These are phyloP conservation scores for Fusarium acutatum DNA, from an alignment of 2,329 filamentous ascomycete genomes.

Conservation along the genomic window DNA sequence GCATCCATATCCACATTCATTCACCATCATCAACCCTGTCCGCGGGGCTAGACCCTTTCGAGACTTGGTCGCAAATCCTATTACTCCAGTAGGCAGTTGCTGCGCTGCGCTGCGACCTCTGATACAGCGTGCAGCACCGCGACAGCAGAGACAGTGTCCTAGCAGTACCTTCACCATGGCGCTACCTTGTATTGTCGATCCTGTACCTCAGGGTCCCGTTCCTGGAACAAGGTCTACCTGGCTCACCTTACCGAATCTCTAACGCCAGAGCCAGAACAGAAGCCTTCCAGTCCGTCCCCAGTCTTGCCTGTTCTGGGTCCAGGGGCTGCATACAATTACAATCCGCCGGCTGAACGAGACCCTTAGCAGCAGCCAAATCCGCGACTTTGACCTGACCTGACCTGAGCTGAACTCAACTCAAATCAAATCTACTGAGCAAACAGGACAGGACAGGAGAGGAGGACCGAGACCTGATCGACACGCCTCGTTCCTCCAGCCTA, in stretches of 20 bases:
- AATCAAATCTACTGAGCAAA: constrained; percentile 6
- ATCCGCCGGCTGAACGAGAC: constrained; percentile 28
- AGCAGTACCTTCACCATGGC: background rate
- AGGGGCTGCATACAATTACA: constrained; percentile 34
- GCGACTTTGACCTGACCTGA: background rate
- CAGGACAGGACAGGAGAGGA: constrained; percentile 7
- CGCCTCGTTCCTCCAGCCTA: constrained; percentile 6
- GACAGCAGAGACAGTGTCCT: background rate
- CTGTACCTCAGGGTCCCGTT: constrained; percentile 8
- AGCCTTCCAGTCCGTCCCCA: constrained; percentile 19
- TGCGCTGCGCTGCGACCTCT: constrained; percentile 5
- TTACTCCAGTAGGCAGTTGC: constrained; percentile 13
- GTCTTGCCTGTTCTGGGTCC: constrained; percentile 26
- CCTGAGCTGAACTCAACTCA: background rate
- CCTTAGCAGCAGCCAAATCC: constrained; percentile 18
- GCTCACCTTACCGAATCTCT: background rate
- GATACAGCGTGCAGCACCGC: background rate
- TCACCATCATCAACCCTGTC: constrained; percentile 24
- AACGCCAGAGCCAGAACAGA: constrained; percentile 20
- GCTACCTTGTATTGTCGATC: constrained; percentile 11
- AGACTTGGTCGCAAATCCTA: constrained; percentile 35
- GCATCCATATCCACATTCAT: constrained; percentile 1
- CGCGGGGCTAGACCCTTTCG: constrained; percentile 25
- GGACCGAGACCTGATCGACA: constrained; percentile 27
- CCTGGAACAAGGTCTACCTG: constrained; percentile 1